These are phyloP conservation scores for Symbiodinium pilosum DNA, from an alignment of 73 alveolate genomes.

Conservation along the genomic window DNA sequence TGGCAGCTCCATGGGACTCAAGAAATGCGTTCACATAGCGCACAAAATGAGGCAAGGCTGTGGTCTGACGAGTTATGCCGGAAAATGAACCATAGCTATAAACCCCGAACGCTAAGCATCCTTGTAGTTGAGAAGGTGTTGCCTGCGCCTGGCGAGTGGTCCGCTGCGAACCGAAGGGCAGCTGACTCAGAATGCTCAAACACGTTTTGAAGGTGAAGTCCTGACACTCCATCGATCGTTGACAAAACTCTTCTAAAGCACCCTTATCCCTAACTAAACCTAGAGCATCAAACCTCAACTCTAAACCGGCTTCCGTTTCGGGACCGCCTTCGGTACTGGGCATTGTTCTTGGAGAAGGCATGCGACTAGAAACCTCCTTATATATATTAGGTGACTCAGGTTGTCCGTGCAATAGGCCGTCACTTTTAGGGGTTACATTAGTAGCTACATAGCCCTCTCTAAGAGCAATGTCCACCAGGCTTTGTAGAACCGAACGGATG, in stretches of 20 bases:
- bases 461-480: not conserved
- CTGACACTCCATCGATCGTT: not conserved
- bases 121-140: not conserved
- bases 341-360: too few relatives aligned
- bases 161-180: not conserved
- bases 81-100: not conserved
- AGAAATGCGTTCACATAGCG: not conserved
- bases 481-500: not conserved
- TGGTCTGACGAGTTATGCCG: not conserved
- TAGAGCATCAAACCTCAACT: too few relatives aligned
- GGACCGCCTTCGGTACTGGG: not conserved
- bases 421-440: too few relatives aligned
- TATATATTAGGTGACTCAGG: too few relatives aligned
- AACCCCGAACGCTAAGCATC: not conserved
- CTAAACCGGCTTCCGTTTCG: too few relatives aligned
- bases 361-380: not conserved
- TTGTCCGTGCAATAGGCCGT: constrained; percentile 1
- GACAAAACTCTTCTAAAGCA: not conserved
- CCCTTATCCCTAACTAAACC: too few relatives aligned
- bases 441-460: not conserved
- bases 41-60: not conserved
- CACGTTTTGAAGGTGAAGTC: not conserved
- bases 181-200: not conserved
- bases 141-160: not conserved
- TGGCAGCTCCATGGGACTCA: not conserved